Base-by-base conservation (phyloP, 2,329 filamentous ascomycete genomes). In the Escovopsis sp. region DNA sequence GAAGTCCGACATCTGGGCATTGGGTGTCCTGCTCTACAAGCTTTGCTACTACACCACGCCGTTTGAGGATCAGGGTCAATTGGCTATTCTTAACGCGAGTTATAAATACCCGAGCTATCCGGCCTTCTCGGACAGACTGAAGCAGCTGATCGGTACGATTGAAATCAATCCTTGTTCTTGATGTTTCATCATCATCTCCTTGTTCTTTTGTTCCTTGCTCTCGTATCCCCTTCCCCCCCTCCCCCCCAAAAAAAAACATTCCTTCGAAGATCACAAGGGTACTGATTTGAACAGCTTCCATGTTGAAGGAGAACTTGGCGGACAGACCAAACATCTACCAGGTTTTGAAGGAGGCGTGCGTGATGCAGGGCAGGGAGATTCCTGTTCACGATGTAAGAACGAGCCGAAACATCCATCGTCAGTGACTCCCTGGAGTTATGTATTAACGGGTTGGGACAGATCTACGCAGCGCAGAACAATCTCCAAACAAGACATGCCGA, bases 21-120 rank as follows among this genome's bases (percentile, higher is more conserved):
- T 98, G 46, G 91, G 91, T 5, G 91, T 98, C 35, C 67, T 98
- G 44, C 65, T 98, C 42, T 98, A 98, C 69, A 98, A 98, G 68
- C 71, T 98, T 47, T 98, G 91, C 67, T 98, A 96, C 63, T 98
- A 98, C 63, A 98, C 91, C 2, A 98, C 91, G 6, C 91, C 91
- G 1, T 98, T 98, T 54, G 91, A 98, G 63, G 89, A 96, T 48
- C 87, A 94, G 56, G 91, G 91, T 24, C 89, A 95, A 65, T 84
- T 96, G 67, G 91, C 91, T 11, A 98, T 98, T 48, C 66, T 98
- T 46, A 96, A 96, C 57, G 91, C 91, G 39, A 93, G 79, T 60
- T 96, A 85, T 71, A 88, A 84, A 55, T 98, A 85, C 53, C 91
- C 89, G 6, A 76, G 72, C 45, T 86, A 95, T 55, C 91, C 91